Evolutionary conservation across 1,139 yeast species (phyloP).

Genomic region (Tardiomyces digboiensis): DNA sequence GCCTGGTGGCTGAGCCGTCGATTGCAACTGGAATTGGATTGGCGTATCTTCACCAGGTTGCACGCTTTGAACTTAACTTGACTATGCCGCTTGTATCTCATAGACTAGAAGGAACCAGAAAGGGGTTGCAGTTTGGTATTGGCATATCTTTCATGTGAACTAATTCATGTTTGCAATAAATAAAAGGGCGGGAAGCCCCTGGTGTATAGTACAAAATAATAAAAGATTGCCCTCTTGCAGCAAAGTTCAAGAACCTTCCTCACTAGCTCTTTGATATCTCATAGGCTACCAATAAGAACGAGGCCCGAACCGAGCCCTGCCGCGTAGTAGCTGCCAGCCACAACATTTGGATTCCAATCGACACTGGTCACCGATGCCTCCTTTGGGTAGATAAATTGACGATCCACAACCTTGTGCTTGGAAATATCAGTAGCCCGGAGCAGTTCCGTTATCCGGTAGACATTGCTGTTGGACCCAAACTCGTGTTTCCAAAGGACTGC

Average conservation of each 20-base stretch:
- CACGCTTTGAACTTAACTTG: slow-evolving; percentile 84
- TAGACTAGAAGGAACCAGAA: slow-evolving; percentile 49
- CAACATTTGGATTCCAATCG: slow-evolving; percentile 50
- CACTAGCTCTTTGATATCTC: too few species aligned
- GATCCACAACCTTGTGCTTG: slow-evolving; percentile 12
- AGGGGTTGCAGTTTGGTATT: slow-evolving; percentile 90
- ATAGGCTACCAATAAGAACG: background rate
- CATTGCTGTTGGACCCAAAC: slow-evolving; percentile 23
- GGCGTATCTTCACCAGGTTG: slow-evolving; percentile 77
- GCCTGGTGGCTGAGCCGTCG: slow-evolving; percentile 31
- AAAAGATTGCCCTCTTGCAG: too few species aligned
- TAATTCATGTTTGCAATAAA: too few species aligned
- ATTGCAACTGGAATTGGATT: slow-evolving; percentile 67
- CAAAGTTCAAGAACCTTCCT: too few species aligned
- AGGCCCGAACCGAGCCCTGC: slow-evolving; percentile 57
- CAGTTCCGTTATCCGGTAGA: slow-evolving; percentile 27
- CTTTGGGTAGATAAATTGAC: slow-evolving; percentile 34
- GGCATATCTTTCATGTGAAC: slow-evolving; percentile 76
- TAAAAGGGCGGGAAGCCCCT: too few species aligned
- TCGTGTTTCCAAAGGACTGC: slow-evolving; percentile 21
- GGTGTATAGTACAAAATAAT: too few species aligned
- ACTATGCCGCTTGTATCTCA: slow-evolving; percentile 59
- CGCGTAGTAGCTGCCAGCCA: slow-evolving; percentile 46
- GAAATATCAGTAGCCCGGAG: slow-evolving; percentile 13
- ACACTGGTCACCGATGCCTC: slow-evolving; percentile 43